Percentiles rank a stretch among this genome's conserved stretches.
Evolutionary conservation across 2,329 filamentous ascomycete species (phyloP).

Genomic region (Davidsoniella neocaledoniae): DNA sequence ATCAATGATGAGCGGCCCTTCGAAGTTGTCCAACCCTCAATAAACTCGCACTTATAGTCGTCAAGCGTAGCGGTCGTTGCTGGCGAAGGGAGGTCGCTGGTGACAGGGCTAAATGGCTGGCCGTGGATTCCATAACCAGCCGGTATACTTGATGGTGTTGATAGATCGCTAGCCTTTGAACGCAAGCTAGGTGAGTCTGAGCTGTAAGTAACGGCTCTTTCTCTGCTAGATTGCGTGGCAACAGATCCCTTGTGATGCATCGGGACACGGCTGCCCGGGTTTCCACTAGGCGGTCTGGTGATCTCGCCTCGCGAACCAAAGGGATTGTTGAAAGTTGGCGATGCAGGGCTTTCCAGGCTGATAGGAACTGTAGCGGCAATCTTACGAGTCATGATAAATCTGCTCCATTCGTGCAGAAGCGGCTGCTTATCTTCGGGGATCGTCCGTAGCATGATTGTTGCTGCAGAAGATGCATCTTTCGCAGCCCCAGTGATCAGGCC

Average conservation of each 20-base stretch:
- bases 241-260: constrained; percentile 32
- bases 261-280: constrained; percentile 19
- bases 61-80: constrained; percentile 31
- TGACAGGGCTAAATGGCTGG: constrained; percentile 26
- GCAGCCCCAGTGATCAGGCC: constrained; percentile 31
- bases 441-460: constrained; percentile 32
- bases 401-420: constrained; percentile 42
- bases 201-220: constrained; percentile 30
- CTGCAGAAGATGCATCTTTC: constrained; percentile 26
- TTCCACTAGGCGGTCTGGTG: constrained; percentile 28
- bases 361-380: constrained; percentile 10
- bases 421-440: constrained; percentile 31
- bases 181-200: constrained; percentile 44
- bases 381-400: constrained; percentile 31
- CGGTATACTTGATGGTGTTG: constrained; percentile 34
- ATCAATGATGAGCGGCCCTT: constrained; percentile 42
- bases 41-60: constrained; percentile 37
- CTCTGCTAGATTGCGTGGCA: constrained; percentile 29
- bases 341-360: constrained; percentile 29
- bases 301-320: constrained; percentile 29
- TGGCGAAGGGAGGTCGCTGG: constrained; percentile 37
- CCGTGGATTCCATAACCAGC: constrained; percentile 2
- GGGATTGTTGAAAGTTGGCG: constrained; percentile 37
- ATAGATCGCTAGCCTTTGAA: constrained; percentile 46
- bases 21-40: constrained; percentile 43